A percentile compares a stretch with the other conserved stretches of the same genome.
These are phyloP conservation scores for Macrolepiota fuliginosa DNA, from an alignment of 768 basidiomycete species.

Conservation along the genomic window DNA sequence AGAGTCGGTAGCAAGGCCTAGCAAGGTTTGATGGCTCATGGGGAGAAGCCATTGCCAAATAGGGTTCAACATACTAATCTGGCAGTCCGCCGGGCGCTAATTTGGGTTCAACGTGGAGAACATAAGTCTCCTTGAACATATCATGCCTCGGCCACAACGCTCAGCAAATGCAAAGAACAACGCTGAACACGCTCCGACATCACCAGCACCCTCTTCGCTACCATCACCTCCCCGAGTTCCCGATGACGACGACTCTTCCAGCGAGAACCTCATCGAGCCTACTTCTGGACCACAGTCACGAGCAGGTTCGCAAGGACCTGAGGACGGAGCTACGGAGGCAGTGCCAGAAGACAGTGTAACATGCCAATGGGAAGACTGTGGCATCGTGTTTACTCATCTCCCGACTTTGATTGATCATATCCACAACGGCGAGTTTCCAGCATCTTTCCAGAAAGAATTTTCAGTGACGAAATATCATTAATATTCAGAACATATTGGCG, in stretches of 20 bases:
- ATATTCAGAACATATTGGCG: conserved; percentile 71
- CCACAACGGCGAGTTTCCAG: conserved; percentile 59
- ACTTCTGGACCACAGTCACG: conserved; percentile 4
- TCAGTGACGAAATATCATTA: conserved; percentile 2
- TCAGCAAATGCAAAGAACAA: not conserved
- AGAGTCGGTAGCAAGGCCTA: too few species aligned
- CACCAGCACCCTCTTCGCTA: not conserved
- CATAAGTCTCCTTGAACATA: conserved; percentile 6
- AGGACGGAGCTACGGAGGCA: not conserved
- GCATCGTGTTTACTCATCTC: conserved; percentile 66
- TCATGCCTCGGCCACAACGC: conserved; percentile 2
- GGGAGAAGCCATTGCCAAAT: conserved; percentile 3
- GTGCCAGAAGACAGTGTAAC: conserved; percentile 55
- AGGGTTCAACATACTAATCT: conserved; percentile 2
- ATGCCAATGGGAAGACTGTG: conserved; percentile 87
- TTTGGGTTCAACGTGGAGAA: not conserved
- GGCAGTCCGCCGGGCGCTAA: not conserved
- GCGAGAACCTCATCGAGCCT: conserved; percentile 5
- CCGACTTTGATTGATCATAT: conserved; percentile 81
- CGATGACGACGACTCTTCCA: conserved; percentile 5
- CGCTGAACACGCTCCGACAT: not conserved
- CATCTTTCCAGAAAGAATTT: not conserved
- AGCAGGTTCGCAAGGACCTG: conserved; percentile 5
- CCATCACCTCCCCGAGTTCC: not conserved
- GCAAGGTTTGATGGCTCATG: too few species aligned